These are phyloP conservation scores for Tolypocladium album DNA, from an alignment of 2,329 filamentous ascomycete species.

Conservation along the genomic window DNA sequence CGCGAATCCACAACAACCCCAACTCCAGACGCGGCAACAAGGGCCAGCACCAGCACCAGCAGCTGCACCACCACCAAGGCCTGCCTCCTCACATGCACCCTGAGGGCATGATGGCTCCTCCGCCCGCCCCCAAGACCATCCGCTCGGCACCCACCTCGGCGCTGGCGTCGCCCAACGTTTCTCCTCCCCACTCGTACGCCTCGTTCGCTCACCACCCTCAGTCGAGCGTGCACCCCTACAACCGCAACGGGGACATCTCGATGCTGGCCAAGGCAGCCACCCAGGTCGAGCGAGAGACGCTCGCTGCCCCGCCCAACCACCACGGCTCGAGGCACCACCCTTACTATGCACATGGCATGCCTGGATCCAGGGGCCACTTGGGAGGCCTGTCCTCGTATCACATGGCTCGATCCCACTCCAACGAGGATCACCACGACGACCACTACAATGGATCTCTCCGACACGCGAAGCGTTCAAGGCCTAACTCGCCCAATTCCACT, in stretches of 20 bases:
- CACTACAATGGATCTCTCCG: slow-evolving; percentile 59
- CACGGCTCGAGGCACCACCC: slow-evolving; percentile 39
- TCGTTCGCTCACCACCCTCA: slow-evolving; percentile 49
- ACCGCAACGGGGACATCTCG: slow-evolving; percentile 42
- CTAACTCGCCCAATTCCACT: slow-evolving; percentile 90
- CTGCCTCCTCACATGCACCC: slow-evolving; percentile 33
- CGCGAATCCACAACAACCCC: slow-evolving; percentile 97
- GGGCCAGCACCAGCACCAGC: slow-evolving; percentile 35
- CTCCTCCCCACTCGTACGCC: slow-evolving; percentile 82
- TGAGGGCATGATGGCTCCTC: slow-evolving; percentile 68
- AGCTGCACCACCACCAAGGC: slow-evolving; percentile 25
- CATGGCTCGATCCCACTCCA: slow-evolving; percentile 83
- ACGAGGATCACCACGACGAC: slow-evolving; percentile 67
- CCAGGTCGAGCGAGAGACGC: slow-evolving; percentile 50
- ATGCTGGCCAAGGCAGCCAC: slow-evolving; percentile 50
- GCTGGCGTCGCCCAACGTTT: slow-evolving; percentile 87
- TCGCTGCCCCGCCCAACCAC: slow-evolving; percentile 29
- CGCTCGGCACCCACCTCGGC: slow-evolving; percentile 82
- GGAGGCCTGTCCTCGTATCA: slow-evolving; percentile 79
- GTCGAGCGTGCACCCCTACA: slow-evolving; percentile 37
- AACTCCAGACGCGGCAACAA: slow-evolving; percentile 94
- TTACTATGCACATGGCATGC: slow-evolving; percentile 38
- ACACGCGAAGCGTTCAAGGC: slow-evolving; percentile 77
- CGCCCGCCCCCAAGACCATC: slow-evolving; percentile 64
- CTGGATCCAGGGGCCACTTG: slow-evolving; percentile 48